Evolutionary conservation across 2,329 filamentous ascomycete genomes (phyloP), one percentile per base, ranked within the genome.

Genomic region (Cladosporium halotolerans): DNA sequence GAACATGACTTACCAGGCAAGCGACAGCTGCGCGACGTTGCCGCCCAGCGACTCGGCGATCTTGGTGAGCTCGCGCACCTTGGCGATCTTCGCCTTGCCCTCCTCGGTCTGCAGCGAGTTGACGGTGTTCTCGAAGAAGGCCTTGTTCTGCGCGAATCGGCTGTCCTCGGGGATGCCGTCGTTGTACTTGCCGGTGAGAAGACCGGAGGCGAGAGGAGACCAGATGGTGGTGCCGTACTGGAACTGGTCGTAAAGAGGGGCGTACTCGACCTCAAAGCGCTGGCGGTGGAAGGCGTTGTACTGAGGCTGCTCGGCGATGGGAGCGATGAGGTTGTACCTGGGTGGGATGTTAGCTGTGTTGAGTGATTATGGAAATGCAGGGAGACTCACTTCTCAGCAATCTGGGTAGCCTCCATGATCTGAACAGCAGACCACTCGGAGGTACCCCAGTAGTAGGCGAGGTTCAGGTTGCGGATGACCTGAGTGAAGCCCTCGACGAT

Each of bases 181-280:
- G 67, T 83, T 82, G 74, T 84, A 84, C 70, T 84, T 84, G 62
- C 81, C 81, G 7, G 79, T 83, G 51, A 84, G 66, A 38, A 84
- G 68, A 54, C 81, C 81, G 31, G 73, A 77, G 44, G 76, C 78
- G 9, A 82, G 72, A 16, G 80, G 79, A 18, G 70, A 75, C 76
- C 77, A 81, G 65, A 77, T 77, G 47, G 75, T 79, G 39, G 79
- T 80, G 44, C 80, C 80, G 61, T 80, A 79, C 57, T 77, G 68
- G 72, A 76, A 79, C 62, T 81, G 75, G 56, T 79, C 66, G 68
- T 74, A 83, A 13, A 83, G 64, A 14, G 79, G 79, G 23, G 72
- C 76, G 64, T 79, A 84, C 67, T 84, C 81, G 59, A 79, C 75
- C 72, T 83, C 80, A 68, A 83, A 81, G 39, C 79, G 73, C 67